These are phyloP conservation scores for Daldinia caldariorum DNA, from an alignment of 495 filamentous ascomycete species.

Conservation along the genomic window DNA sequence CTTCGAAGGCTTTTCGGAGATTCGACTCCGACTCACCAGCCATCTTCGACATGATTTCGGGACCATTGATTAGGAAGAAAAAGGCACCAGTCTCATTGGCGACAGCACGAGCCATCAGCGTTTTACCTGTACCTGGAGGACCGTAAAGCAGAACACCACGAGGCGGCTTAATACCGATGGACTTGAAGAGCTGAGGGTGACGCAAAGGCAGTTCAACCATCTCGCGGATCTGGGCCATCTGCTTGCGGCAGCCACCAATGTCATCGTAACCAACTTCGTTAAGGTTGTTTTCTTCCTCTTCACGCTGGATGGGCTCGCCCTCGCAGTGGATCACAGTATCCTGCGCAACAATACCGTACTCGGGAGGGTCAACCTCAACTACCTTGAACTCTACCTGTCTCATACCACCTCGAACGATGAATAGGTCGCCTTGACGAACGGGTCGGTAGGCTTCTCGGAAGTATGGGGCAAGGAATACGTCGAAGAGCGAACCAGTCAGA, in stretches of 20 bases:
- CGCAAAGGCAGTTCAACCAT: constrained; percentile 96
- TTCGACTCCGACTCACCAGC: constrained; percentile 99
- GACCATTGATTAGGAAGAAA: constrained; percentile 99
- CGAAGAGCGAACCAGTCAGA: constrained; percentile 95
- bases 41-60: constrained; percentile 99
- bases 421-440: constrained; percentile 94
- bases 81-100: constrained; percentile 99
- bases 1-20: constrained; percentile 95
- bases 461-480: constrained; percentile 98
- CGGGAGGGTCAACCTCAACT: constrained; percentile 96
- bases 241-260: constrained; percentile 98
- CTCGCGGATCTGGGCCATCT: constrained; percentile 99
- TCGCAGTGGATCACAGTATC: constrained; percentile 99
- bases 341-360: constrained; percentile 97
- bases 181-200: constrained; percentile 99
- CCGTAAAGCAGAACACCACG: constrained; percentile 98
- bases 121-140: constrained; percentile 98
- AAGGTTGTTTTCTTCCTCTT: constrained; percentile 98
- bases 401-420: constrained; percentile 97
- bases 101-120: constrained; percentile 96
- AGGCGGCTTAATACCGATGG: constrained; percentile 99
- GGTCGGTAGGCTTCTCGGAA: constrained; percentile 99
- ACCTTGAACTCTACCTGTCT: constrained; percentile 99
- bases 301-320: constrained; percentile 96
- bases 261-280: constrained; percentile 99